Evolutionary conservation across 768 basidiomycete genomes (phyloP).

Genomic region (Pleurotus djamor): DNA sequence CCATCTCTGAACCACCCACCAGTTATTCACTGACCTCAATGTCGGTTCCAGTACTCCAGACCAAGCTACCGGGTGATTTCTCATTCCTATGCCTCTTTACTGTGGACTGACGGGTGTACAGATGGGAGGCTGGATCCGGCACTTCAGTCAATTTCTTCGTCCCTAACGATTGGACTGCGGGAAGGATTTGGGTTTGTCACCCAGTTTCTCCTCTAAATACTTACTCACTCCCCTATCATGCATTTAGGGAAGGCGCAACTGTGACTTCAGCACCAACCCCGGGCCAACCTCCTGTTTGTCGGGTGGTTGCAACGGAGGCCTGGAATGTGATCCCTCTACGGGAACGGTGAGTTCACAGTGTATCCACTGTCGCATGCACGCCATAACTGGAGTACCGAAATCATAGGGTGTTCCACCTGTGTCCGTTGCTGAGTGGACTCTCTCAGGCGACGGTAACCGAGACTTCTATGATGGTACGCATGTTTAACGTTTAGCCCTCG

Average conservation of each 20-base stretch:
- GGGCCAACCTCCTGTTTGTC: conserved; percentile 60
- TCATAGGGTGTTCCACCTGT: conserved; percentile 61
- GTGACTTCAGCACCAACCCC: conserved; percentile 53
- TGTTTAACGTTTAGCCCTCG: background rate
- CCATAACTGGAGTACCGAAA: background rate
- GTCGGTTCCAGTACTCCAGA: conserved; percentile 7
- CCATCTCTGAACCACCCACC: no score
- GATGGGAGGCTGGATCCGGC: conserved; percentile 14
- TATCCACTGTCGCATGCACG: background rate
- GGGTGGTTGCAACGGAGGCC: conserved; percentile 71
- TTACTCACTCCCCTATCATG: background rate
- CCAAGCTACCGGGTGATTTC: conserved; percentile 14
- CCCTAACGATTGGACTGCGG: conserved; percentile 47
- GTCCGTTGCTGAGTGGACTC: conserved; percentile 67
- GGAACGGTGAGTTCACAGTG: conserved; percentile 39
- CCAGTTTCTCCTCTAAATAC: background rate
- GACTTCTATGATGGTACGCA: conserved; percentile 63
- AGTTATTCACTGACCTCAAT: conserved; percentile 11
- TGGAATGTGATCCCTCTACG: conserved; percentile 48
- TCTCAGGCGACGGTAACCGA: conserved; percentile 33
- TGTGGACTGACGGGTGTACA: background rate
- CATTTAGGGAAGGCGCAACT: conserved; percentile 58
- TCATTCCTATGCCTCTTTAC: background rate
- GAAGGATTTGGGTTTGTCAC: conserved; percentile 42
- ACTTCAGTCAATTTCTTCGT: conserved; percentile 33